Evolutionary conservation across 1,139 yeast genomes (phyloP), one percentile per base, ranked within the genome.

Genomic region (Candida glucosophila): DNA sequence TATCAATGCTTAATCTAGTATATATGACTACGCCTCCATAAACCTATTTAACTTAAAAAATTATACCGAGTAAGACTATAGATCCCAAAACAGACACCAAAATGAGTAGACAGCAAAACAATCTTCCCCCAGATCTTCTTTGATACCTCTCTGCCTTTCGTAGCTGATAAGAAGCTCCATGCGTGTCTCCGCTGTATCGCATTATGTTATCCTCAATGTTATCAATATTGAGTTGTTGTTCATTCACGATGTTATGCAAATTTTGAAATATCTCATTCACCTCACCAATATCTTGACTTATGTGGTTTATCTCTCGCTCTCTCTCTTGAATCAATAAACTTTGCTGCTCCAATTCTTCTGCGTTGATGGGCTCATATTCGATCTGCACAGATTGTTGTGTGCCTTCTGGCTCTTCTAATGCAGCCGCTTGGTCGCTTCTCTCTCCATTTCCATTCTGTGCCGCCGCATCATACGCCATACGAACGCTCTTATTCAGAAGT

Each of bases 261-360:
- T 86, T 95, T 29, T 77, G 73, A 49, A 86, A 92, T 18, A 92
- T 85, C 34, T 80, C 94, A 47, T 90, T 90, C 35, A 90, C 66
- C 43, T 90, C 96, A 22, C 66, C 63, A 17, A 93, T 85, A 29
- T 95, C 96, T 35, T 79, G 78, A 34, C 83, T 82, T 25, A 90
- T 90, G 36, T 75, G 81, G 34, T 75, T 76, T 20, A 90, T 88
- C 44, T 90, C 98, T 20, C 74, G 67, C 44, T 88, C 96, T 36
- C 98, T 65, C 49, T 86, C 92, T 33, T 74, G 72, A 15, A 88
- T 80, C 22, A 86, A 57, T 22, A 75, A 64, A 29, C 85, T 77
- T 49, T 90, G 97, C 44, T 82, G 85, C 26, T 79, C 88, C 22
- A 86, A 60, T 40, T 88, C 96, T 39, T 83, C 93, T 22, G 88